Evolutionary conservation across 2,329 filamentous ascomycete species (phyloP).

Genomic region (Pseudogymnoascus sp.): DNA sequence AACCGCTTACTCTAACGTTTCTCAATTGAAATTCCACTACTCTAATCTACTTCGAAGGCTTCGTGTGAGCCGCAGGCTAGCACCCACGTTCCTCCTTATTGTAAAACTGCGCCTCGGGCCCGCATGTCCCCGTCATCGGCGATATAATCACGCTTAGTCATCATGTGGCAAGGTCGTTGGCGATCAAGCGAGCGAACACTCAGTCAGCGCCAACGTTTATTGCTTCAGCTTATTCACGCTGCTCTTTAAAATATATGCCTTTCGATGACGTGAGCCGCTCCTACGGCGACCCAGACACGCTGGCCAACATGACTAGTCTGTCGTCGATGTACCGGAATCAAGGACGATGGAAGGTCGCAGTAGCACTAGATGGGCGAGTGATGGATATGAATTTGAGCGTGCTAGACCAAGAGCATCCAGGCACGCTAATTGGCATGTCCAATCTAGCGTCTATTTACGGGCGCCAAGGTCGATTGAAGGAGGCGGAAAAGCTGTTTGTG

Average conservation of each 20-base stretch:
- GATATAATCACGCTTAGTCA: too few species aligned
- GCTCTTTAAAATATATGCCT: too few species aligned
- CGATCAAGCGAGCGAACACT: too few species aligned
- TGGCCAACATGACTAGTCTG: neutral
- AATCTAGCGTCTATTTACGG: constrained; percentile 14
- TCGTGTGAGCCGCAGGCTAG: constrained; percentile 10
- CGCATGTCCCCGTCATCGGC: too few species aligned
- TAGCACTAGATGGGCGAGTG: neutral
- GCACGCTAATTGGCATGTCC: constrained; percentile 13
- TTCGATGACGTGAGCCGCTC: too few species aligned
- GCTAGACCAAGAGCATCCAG: constrained; percentile 12
- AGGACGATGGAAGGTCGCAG: neutral
- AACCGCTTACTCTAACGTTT: neutral
- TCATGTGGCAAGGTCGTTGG: too few species aligned
- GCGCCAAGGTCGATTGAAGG: constrained; percentile 12
- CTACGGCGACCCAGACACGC: too few species aligned
- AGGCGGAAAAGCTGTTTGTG: constrained; percentile 13
- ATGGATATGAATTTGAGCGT: neutral
- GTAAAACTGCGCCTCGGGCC: too few species aligned
- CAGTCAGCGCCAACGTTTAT: too few species aligned
- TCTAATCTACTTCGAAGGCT: constrained; percentile 11
- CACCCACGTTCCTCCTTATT: too few species aligned
- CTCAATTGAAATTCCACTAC: neutral
- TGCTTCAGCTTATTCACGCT: too few species aligned
- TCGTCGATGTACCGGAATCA: constrained; percentile 12